Evolutionary conservation across 2,329 filamentous ascomycete species (phyloP), one percentile per base, ranked within the genome.

Genomic region (Trichoderma sp.): DNA sequence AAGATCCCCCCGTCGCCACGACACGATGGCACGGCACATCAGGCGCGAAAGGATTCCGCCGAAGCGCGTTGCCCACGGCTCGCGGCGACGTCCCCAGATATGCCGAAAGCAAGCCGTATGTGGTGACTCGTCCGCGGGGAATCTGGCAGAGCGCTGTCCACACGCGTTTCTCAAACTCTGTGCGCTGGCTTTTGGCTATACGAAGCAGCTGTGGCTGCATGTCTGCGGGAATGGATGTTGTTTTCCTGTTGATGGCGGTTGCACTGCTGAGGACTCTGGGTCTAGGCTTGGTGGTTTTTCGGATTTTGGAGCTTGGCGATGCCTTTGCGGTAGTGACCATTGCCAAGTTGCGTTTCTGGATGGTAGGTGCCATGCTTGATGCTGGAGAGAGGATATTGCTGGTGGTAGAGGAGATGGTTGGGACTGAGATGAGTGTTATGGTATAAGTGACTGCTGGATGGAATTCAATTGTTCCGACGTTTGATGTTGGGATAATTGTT

Each of bases 1-100:
- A 78, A n/a, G 84, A 83, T 14, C 91, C 90, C 63, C 89, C 90
- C 51, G 88, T 90, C 6, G 91, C 91, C 58, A 96, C 86, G 26
- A 95, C 90, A 11, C 93, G 86, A 79, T 96, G 93, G 71, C 93
- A 96, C 1, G 93, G 93, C 5, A 95, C 90, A 39, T 87, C 85
- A 0, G 93, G 93, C 16, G 93, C 93, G 74, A 95, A 96, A 0
- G 93, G 93, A 76, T 97, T 97, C 11, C 85, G 83, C 21, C 91
- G 86, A 75, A 96, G 83, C 1, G 92, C 92, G 69, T 91, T 93
- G 18, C 92, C 92, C 5, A 96, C 87, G 0, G 92, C 92, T 52
- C 92, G 85, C 1, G 92, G 90, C 4, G 90, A 92, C 26, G 91
- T 93, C 13, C 82, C 78, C 18, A 95, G 84, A 69, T 90, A 86